Evolutionary conservation across 2,329 filamentous ascomycete genomes (phyloP), one percentile per base, ranked within the genome.

Genomic region (Penicillium sp.): DNA sequence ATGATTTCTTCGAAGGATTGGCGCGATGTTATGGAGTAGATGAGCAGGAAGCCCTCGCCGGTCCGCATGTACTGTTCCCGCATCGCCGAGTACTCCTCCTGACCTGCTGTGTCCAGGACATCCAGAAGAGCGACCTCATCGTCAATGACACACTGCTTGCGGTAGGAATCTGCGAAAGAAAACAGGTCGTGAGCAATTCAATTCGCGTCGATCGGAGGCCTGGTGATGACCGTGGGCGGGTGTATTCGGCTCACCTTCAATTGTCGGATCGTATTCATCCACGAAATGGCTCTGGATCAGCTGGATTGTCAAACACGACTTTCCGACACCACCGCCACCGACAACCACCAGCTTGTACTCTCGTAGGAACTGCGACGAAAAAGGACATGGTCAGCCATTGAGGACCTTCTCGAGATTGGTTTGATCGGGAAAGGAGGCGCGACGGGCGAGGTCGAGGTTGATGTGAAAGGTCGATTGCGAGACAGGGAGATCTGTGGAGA

Each of bases 41-140:
- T 91, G 48, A 99, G 86, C 70, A 99, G 79, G 78, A 99, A 99
- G 49, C 94, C 94, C 77, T 99, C 94, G 72, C 94, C 94, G 23
- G 93, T 97, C 69, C 94, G 87, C 93, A 99, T 99, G 83, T 97
- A 99, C 79, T 97, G 94, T 80, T 99, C 94, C 71, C 94, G 85
- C 94, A 99, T 97, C 49, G 94, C 94, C 52, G 92, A 96, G 81
- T 97, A 99, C 79, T 99, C 94, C 78, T 99, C 94, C 76, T 99
- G 94, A 55, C 94, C 94, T 58, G 94, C 94, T 49, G 94, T 99
- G 76, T 99, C 94, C 73, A 97, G 87, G 59, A 99, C 94, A 75
- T 99, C 94, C 75, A 99, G 88, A 56, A 99, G 84, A 47, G 94
- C 94, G 63, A 96, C 91, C 78, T 99, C 94, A 66, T 97, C 94